Base-by-base conservation (phyloP, 495 filamentous ascomycete species). In the Aspergillus egyptiacus region DNA sequence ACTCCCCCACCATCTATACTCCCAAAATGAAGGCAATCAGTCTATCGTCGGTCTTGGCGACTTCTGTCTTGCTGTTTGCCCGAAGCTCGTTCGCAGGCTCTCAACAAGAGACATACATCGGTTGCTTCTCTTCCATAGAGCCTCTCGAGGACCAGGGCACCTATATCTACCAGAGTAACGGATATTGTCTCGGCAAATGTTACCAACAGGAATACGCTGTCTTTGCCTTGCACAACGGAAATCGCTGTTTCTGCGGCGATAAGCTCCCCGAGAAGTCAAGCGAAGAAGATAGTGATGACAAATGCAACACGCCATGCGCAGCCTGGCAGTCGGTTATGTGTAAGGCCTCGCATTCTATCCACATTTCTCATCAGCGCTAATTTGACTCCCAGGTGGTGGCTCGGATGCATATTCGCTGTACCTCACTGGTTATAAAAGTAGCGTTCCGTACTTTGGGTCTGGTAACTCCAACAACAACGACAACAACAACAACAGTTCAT, bases 181-280 rank as follows among this genome's bases (percentile, higher is more conserved):
- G 71, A 54, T 75, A 74, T 51, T 79, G 76, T 46, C 59, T 68
- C 28, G 43, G 67, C 32, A 49, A 54, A 32, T 79, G 76, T 51
- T 48, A 59, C 18, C 39, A 46, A 0, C 48, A 56, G 14, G 60
- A 57, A 25, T 57, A 65, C 17, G 51, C 71, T 2, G 71, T 73
- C 4, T 73, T 75, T 51, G 76, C 59, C 27, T 53, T 74, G 49
- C 68, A 56, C 2, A 59, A 55, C 18, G 72, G 71, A 14, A 63
- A 68, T 1, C 50, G 73, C 44, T 79, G 76, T 57, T 57, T 68
- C 18, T 79, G 76, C 55, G 76, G 74, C 19, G 55, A 72, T 28
- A 54, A 66, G 38, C 23, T 76, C 10, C 76, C 76, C 6, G 57
- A 63, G 17, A 38, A 63, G 14, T 66, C 66, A n/a, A 55, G 52